Conservation (phyloP, 805 yeast genomes). For the Saccharomycopsis guyanensis region DNA sequence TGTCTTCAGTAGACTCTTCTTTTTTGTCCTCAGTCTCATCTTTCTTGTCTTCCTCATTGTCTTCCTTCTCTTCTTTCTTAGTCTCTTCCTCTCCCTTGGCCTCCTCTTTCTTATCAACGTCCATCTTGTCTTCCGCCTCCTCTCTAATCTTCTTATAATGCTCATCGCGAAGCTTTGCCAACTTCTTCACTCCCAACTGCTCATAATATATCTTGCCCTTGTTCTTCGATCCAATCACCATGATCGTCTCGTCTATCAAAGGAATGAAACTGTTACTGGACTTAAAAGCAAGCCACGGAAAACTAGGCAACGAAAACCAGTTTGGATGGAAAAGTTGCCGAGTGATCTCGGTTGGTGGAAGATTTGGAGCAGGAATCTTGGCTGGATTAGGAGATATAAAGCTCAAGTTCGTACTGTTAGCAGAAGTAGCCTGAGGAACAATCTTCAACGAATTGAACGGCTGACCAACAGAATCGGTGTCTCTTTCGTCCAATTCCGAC, state of each 20-base stretch:
- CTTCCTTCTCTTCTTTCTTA: constrained; percentile 14
- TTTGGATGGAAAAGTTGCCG: constrained; percentile 50
- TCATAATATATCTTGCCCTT: constrained; percentile 48
- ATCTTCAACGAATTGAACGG: constrained; percentile 62
- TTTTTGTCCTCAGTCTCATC: background rate
- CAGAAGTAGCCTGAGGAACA: constrained; percentile 40
- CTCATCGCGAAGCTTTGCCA: constrained; percentile 22
- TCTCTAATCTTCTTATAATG: constrained; percentile 9
- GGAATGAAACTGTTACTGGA: constrained; percentile 59
- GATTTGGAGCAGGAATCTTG: constrained; percentile 41
- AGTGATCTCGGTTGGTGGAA: constrained; percentile 47
- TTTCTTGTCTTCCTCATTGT: constrained; percentile 1
- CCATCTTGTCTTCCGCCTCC: constrained; percentile 8
- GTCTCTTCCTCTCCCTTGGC: constrained; percentile 17
- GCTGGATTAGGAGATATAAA: constrained; percentile 32
- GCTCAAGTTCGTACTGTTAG: constrained; percentile 36
- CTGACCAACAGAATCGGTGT: constrained; percentile 61
- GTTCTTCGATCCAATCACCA: constrained; percentile 44
- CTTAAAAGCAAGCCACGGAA: constrained; percentile 52
- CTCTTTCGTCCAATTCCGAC: constrained; percentile 61
- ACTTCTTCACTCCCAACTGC: constrained; percentile 40
- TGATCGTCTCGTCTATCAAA: constrained; percentile 47
- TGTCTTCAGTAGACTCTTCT: constrained; percentile 11
- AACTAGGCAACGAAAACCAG: constrained; percentile 56
- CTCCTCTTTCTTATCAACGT: constrained; percentile 5